Percentiles rank a stretch among this genome's conserved stretches.
Evolutionary conservation across 2,329 filamentous ascomycete genomes (phyloP).

Genomic region (Cadophora sp.): DNA sequence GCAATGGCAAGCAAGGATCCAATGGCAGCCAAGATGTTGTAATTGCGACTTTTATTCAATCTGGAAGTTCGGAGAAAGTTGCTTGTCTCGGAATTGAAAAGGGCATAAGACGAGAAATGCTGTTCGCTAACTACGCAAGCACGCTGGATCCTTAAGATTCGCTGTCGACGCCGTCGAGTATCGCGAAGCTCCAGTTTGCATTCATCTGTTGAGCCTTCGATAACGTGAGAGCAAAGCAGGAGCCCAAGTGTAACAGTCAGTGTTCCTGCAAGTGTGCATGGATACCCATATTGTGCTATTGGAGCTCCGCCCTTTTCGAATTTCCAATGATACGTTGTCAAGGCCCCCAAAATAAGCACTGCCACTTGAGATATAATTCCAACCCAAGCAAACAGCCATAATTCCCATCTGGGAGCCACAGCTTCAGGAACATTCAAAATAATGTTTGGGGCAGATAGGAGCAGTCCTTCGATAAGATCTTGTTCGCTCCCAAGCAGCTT

Average conservation of each 20-base stretch:
- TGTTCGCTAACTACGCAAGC: slow-evolving; percentile 2
- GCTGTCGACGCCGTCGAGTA: too few relatives aligned
- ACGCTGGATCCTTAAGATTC: neutral
- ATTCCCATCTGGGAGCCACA: slow-evolving; percentile 1
- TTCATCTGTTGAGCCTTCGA: slow-evolving; percentile 1
- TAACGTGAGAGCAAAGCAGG: neutral
- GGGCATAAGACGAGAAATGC: neutral
- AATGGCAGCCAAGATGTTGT: neutral
- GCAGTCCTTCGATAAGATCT: neutral
- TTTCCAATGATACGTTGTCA: slow-evolving; percentile 7
- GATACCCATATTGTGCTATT: neutral
- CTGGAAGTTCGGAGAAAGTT: neutral
- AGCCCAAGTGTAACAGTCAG: neutral
- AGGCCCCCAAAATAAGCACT: neutral
- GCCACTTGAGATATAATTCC: neutral
- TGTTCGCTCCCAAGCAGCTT: too few relatives aligned
- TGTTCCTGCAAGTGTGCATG: neutral
- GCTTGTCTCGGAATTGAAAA: neutral
- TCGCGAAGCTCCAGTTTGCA: neutral
- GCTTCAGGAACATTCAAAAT: neutral
- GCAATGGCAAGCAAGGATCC: slow-evolving; percentile 1
- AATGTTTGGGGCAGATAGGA: neutral
- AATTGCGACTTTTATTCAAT: neutral
- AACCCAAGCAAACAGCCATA: slow-evolving; percentile 3
- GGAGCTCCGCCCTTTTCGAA: neutral